Base-by-base conservation (phyloP, 306 rosid species). In the Medicago truncatula region DNA sequence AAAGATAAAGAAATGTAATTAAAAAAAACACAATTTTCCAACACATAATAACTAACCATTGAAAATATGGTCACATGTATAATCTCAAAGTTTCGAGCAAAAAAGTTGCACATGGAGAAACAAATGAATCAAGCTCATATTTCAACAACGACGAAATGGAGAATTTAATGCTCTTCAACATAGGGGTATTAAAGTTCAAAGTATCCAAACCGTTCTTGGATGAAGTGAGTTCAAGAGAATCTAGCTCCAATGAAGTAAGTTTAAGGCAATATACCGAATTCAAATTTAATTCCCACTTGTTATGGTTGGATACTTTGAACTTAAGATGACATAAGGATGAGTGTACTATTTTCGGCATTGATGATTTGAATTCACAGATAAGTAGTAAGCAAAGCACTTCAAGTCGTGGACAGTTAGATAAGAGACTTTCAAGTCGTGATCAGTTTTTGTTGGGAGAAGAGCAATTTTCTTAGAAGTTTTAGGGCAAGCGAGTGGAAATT, bases 41-140 rank as follows among this genome's bases (percentile, higher is more conserved):
- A 21, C 34, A 21, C n/a, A 21, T 23, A 4, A 58, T 58, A 16
- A 58, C 64, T 23, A 21, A 58, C 64, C 64, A 58, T 58, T 0
- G 1, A 11, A 9, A 11, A 58, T 1, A 9, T 9, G 16, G 15
- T 5, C 1, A 64, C 2, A 64, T 64, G 21, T 28, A 71, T 60
- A 36, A 18, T 71, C 62, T 70, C 75, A 70, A 70, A 70, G 75
- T 20, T 31, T 0, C n/a, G 62, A n/a, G 62, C 16, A 70, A 50
- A 7, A 50, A 7, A 70, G 8, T 47, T 14, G 60, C 25, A 4
- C 9, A 15, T 2, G 2, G 16, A 20, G 75, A 0, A 50, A 50
- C 16, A 9, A 50, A 3, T 31, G 17, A 18, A 28, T 70, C 3
- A 34, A 18, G 31, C 13, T 31, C 12, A 2, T 4, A 3, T 7